Percentiles rank a stretch among this genome's conserved stretches.
Evolutionary conservation across 2,329 filamentous ascomycete species (phyloP).

Genomic region (Truncatella angustata): DNA sequence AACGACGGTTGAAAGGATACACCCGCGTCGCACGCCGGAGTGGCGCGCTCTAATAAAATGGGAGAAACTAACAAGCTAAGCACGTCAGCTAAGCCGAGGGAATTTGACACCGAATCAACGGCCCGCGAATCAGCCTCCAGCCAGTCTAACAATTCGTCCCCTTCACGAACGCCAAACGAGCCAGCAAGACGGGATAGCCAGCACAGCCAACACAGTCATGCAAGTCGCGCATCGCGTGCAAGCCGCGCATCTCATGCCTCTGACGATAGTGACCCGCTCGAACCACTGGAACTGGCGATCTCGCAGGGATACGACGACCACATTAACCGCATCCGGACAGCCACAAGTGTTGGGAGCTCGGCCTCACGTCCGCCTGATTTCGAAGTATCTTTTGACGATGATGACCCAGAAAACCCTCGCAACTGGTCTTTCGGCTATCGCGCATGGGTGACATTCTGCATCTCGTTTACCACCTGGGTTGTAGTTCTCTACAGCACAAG

Average conservation of each 20-base stretch:
- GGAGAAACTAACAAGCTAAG: background rate
- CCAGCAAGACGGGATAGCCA: background rate
- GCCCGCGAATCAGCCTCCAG: background rate
- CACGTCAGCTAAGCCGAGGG: background rate
- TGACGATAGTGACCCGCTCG: slow-evolving; percentile 22
- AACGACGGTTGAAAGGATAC: background rate
- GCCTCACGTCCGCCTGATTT: slow-evolving; percentile 55
- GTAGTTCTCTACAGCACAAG: slow-evolving; percentile 74
- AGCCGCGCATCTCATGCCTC: slow-evolving; percentile 18
- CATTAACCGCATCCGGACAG: slow-evolving; percentile 39
- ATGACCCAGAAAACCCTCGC: slow-evolving; percentile 62
- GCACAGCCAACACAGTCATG: background rate
- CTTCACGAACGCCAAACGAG: background rate
- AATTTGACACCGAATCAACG: background rate
- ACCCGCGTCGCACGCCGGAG: no score
- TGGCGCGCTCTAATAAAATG: no score
- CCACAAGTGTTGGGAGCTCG: slow-evolving; percentile 40
- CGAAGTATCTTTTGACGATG: slow-evolving; percentile 69
- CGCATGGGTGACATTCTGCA: slow-evolving; percentile 40
- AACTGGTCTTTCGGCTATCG: slow-evolving; percentile 61
- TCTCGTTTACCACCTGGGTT: slow-evolving; percentile 46
- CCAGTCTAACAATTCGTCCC: background rate
- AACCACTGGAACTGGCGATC: slow-evolving; percentile 23
- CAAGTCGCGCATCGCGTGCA: background rate
- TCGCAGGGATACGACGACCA: slow-evolving; percentile 21